These are phyloP conservation scores for Xylaria sp. DNA, from an alignment of 2,329 filamentous ascomycete genomes.

Conservation along the genomic window DNA sequence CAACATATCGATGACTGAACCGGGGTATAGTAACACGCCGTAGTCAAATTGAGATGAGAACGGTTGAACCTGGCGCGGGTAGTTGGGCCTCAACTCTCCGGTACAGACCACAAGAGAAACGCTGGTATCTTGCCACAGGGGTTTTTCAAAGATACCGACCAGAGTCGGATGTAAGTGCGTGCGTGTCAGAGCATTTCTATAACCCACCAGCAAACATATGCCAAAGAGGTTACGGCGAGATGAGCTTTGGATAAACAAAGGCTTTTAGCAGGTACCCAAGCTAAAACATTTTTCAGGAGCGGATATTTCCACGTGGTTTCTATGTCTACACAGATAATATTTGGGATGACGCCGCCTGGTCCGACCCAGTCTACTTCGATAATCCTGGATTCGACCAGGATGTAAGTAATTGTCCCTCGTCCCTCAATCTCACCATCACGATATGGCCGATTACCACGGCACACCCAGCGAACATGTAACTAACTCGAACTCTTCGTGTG, in stretches of 20 bases:
- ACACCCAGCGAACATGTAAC: not conserved
- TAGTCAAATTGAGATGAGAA: conserved; percentile 63
- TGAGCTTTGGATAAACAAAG: not conserved
- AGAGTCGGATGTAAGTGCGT: conserved; percentile 45
- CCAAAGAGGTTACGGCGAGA: not conserved
- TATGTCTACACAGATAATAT: conserved; percentile 65
- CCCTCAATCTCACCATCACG: not conserved
- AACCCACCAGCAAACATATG: not conserved
- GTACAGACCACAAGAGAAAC: conserved; percentile 53
- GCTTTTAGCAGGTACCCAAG: not conserved
- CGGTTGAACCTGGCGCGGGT: conserved; percentile 63
- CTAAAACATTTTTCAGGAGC: conserved; percentile 48
- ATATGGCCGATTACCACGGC: not conserved
- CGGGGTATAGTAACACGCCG: conserved; percentile 52
- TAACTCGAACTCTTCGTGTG: not conserved
- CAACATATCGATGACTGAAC: not conserved
- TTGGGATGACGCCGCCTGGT: conserved; percentile 63
- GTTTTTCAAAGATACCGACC: conserved; percentile 58
- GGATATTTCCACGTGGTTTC: conserved; percentile 64
- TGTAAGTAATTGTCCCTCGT: conserved; percentile 48
- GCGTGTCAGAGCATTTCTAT: not conserved
- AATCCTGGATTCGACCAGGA: conserved; percentile 66
- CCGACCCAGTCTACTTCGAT: conserved; percentile 65
- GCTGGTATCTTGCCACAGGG: conserved; percentile 61
- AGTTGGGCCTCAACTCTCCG: conserved; percentile 62